Evolutionary conservation across 2,329 filamentous ascomycete species (phyloP), one percentile per base, ranked within the genome.

Genomic region (Zelopaecilomyces penicillatus): DNA sequence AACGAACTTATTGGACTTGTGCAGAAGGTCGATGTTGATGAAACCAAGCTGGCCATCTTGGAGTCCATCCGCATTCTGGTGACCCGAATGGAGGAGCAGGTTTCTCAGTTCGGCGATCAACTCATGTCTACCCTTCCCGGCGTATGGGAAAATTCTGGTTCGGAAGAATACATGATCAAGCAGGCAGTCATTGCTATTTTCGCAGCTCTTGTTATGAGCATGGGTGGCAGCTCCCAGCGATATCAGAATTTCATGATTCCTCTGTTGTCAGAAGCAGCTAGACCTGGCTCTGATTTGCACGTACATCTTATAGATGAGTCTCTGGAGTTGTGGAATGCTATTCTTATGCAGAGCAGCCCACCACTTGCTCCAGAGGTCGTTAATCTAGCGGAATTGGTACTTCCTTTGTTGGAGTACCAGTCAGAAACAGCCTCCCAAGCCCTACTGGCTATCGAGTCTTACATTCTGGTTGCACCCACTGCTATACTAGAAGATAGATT

Each of bases 301-400:
- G 68, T 90, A 2, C 93, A 95, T 57, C 77, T 98, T 8, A 79
- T 95, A 9, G 93, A 97, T 50, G 93, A 98, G 61, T 87, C 88
- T 0, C 71, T 97, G 10, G 90, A 96, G 45, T 76, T 98, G 3
- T 97, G 91, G 91, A 75, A 77, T 31, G 79, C 84, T 2, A 80
- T 96, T 8, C 64, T 90, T 33, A 71, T 72, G 50, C 80, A 87
- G 55, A 82, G 81, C 46, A 72, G 75, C 6, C 66, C 78, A 9
- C 81, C 84, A 1, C 66, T 82, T 3, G 73, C 79, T 1, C 65
- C 73, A 0, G 78, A 81, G 10, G 66, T 90, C n/a, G 62, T 85
- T 4, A 68, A 71, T 4, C 70, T 91, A 32, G 73, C 80, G 3
- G 74, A 78, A n/a, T 66, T 74, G 38, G 73, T 79, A 1, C 75